Evolutionary conservation across 192 early-diverging fungal genomes (phyloP).

Genomic region (Backusella tuberculispora): DNA sequence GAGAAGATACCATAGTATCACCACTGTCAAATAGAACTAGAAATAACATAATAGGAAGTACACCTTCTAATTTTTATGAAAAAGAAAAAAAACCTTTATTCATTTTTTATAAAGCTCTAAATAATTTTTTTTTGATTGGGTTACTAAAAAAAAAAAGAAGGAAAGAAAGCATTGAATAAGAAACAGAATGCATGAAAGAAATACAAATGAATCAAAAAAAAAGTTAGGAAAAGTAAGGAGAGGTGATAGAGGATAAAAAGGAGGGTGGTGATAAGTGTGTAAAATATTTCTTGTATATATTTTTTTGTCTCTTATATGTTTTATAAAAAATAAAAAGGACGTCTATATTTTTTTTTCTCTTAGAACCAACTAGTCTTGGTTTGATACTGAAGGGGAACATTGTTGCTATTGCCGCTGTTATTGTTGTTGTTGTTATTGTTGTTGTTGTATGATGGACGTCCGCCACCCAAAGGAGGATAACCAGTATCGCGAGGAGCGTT

Average conservation of each 20-base stretch:
- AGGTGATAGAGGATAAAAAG: background rate
- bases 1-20: too few species aligned
- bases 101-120: slow-evolving; percentile 14
- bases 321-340: background rate
- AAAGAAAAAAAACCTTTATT: slow-evolving; percentile 15
- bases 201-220: slow-evolving; percentile 15
- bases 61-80: background rate
- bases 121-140: background rate
- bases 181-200: slow-evolving; percentile 11
- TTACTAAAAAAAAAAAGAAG: background rate
- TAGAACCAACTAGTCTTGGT: slow-evolving; percentile 49
- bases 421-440: background rate
- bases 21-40: too few species aligned
- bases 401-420: slow-evolving; percentile 12
- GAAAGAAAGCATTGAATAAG: slow-evolving; percentile 4
- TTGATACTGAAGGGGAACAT: slow-evolving; percentile 38
- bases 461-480: slow-evolving; percentile 27
- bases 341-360: slow-evolving; percentile 21
- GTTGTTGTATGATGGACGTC: background rate
- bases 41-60: background rate
- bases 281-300: too few species aligned
- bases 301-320: slow-evolving; percentile 1
- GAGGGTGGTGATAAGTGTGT: background rate
- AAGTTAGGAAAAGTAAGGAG: background rate
- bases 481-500: slow-evolving; percentile 20